phyloP scores from a whole-genome alignment of 2,329 filamentous ascomycete genomes.

The Exophiala alcalophila region DNA sequence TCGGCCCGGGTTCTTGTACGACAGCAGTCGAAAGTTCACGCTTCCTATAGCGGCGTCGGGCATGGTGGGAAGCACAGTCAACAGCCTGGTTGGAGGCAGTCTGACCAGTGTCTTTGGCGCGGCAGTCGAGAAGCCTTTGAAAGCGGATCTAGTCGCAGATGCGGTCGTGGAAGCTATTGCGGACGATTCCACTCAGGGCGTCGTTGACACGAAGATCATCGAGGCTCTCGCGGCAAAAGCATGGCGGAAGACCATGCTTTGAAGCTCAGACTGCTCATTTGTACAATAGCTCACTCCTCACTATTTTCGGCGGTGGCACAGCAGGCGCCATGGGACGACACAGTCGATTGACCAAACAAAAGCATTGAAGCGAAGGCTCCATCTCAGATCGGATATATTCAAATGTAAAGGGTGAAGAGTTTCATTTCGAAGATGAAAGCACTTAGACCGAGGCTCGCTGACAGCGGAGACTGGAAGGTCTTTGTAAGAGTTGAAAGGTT shows the following conservation, averaged over 20 bases:
- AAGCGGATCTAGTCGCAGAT: constrained; percentile 82
- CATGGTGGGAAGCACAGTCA: constrained; percentile 71
- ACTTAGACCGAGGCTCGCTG: too few relatives aligned
- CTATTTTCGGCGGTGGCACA: too few relatives aligned
- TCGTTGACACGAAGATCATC: constrained; percentile 74
- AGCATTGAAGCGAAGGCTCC: too few relatives aligned
- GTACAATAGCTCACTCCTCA: too few relatives aligned
- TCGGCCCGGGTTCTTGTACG: constrained; percentile 85
- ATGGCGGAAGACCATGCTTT: constrained; percentile 91
- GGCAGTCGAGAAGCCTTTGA: constrained; percentile 79
- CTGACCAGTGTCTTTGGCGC: constrained; percentile 76
- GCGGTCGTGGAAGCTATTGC: constrained; percentile 83
- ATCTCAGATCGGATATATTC: too few relatives aligned
- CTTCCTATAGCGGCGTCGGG: constrained; percentile 78
- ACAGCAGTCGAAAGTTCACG: constrained; percentile 75
- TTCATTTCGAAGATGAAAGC: too few relatives aligned
- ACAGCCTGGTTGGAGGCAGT: constrained; percentile 71
- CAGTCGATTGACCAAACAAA: too few relatives aligned
- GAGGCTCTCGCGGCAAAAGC: constrained; percentile 75
- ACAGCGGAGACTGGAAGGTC: too few relatives aligned
- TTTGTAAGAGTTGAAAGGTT: too few relatives aligned
- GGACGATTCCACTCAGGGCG: constrained; percentile 69
- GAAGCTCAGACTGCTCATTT: neutral
- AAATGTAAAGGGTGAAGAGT: too few relatives aligned
- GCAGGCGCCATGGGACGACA: too few relatives aligned